phyloP scores from a whole-genome alignment of 768 basidiomycete genomes.

The Lactarius psammicola region DNA sequence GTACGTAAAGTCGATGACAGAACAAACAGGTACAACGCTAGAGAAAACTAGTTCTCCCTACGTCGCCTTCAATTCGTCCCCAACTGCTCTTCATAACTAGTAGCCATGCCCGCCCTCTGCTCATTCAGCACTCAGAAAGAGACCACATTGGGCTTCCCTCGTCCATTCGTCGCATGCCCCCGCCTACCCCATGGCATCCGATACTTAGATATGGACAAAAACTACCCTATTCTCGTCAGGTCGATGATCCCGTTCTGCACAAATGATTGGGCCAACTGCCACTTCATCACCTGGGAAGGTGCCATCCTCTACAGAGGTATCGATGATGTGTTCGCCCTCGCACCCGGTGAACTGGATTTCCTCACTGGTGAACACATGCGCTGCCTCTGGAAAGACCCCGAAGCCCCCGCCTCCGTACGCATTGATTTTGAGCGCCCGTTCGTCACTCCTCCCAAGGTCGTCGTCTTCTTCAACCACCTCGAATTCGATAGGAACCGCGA shows the following conservation, averaged over 20 bases:
- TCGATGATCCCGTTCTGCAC: background rate
- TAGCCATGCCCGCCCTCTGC: background rate
- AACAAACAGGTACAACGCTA: background rate
- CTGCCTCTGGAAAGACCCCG: background rate
- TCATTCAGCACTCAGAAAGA: background rate
- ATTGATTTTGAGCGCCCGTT: background rate
- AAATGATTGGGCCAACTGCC: background rate
- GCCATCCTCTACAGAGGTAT: background rate
- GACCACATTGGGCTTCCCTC: background rate
- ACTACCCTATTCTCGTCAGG: background rate
- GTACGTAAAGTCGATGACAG: too few relatives aligned
- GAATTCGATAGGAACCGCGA: background rate
- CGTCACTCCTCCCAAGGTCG: background rate
- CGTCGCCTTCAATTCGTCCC: background rate
- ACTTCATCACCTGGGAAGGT: background rate
- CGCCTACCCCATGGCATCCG: background rate
- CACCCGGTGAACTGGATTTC: background rate
- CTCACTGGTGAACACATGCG: constrained; percentile 1
- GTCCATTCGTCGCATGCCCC: background rate
- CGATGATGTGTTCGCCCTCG: background rate
- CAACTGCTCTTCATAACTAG: background rate
- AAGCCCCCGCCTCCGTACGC: background rate
- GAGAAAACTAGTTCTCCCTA: background rate
- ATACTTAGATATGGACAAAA: background rate
- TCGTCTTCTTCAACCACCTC: background rate